Base-by-base conservation (phyloP, 163 green algal genomes). In the Chlamydomonas reinhardtii region DNA sequence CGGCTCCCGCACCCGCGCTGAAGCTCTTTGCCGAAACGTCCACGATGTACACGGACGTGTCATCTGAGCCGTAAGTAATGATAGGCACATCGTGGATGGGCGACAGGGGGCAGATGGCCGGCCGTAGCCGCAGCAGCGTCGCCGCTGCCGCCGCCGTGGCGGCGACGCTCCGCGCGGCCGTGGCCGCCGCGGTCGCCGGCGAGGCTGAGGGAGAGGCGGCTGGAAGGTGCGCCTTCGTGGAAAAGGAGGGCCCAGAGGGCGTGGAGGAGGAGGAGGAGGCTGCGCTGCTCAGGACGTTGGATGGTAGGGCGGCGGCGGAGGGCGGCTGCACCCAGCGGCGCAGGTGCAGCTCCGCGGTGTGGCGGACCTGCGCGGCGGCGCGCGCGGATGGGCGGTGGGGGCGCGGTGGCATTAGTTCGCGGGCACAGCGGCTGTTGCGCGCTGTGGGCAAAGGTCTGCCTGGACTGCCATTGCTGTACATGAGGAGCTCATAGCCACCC, bases 41-140 rank as follows among this genome's bases (percentile, higher is more conserved):
- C 39, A 90, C 85, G n/a, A 93, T 87, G 68, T 92, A 90, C 27
- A 93, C 90, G 35, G 84, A 83, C 0, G 86, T 91, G 64, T 93
- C 86, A 22, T 93, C 87, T 0, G 80, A 76, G 4, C 90, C 90
- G 78, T 90, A 82, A 20, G 87, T 91, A 20, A 87, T 76, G 8
- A 89, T 76, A 0, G 88, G 88, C 22, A 88, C 37, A 31, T 89
- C 88, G 6, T 37, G 75, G 5, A 91, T 85, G 62, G 72, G 68
- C 19, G 73, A 86, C 19, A 91, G 88, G 4, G 88, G 88, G 64
- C 88, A 91, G 14, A 86, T 48, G 54, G 80, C 17, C 1, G 80
- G 80, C 11, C 70, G 35, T 25, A 80, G 73, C 11, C 56, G 80
- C 16, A 73, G 34, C 31, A 76, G 43, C 43, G 43, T 8, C 2